Evolutionary conservation across 805 yeast genomes (phyloP).

Genomic region (Metschnikowia aberdeeniae): DNA sequence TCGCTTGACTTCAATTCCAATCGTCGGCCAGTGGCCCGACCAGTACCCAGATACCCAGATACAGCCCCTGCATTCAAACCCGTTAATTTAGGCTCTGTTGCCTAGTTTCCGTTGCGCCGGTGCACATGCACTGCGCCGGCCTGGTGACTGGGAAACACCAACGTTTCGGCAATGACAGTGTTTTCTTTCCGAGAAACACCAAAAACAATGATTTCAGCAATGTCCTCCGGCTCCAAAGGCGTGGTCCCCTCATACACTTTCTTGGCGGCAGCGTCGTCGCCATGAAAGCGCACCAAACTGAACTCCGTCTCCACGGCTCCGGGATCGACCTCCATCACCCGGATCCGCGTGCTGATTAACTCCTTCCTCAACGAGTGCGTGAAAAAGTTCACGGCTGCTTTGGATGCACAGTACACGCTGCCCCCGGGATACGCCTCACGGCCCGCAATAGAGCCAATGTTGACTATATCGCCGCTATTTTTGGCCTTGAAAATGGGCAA

Average conservation of each 20-base stretch:
- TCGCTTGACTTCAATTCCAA: too few species aligned
- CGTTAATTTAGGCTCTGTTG: not conserved
- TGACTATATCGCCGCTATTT: conserved; percentile 35
- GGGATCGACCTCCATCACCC: conserved; percentile 39
- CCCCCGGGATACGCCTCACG: conserved; percentile 39
- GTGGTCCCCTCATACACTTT: conserved; percentile 32
- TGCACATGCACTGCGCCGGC: conserved; percentile 29
- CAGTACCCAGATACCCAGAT: too few species aligned
- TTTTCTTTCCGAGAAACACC: conserved; percentile 31
- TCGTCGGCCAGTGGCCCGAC: too few species aligned
- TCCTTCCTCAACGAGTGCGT: conserved; percentile 35
- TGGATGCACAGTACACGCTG: conserved; percentile 35
- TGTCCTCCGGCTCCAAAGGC: conserved; percentile 34
- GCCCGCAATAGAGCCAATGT: conserved; percentile 38
- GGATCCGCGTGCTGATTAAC: conserved; percentile 30
- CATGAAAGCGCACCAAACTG: conserved; percentile 31
- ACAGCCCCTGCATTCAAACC: too few species aligned
- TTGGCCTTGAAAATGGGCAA: conserved; percentile 34
- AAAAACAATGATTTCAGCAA: conserved; percentile 38
- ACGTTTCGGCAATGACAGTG: conserved; percentile 37
- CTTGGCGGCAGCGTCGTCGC: conserved; percentile 30
- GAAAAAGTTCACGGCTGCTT: conserved; percentile 35
- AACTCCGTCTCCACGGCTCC: conserved; percentile 41
- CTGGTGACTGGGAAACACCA: conserved; percentile 37
- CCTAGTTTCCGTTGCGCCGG: conserved; percentile 6